phyloP scores from a whole-genome alignment of 176 grass and related monocot genomes.

The Avena eriantha region DNA sequence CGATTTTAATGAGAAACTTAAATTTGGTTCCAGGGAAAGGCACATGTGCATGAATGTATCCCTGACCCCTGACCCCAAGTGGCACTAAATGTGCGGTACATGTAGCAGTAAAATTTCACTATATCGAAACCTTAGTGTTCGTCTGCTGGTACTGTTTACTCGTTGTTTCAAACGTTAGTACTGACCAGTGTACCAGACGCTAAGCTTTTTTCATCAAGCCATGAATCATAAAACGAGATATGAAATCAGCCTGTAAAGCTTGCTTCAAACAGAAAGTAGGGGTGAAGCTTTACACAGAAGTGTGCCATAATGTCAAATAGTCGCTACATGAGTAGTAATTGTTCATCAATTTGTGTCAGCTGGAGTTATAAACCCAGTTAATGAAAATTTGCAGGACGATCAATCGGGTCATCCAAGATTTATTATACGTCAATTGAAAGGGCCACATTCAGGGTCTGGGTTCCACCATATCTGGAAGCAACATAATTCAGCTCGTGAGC shows the following conservation, averaged over 20 bases:
- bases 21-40: not conserved
- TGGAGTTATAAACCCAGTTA: not conserved
- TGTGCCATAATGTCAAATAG: not conserved
- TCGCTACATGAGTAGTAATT: conserved; percentile 7
- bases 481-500: not conserved
- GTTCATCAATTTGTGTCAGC: not conserved
- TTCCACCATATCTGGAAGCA: conserved; percentile 17
- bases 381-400: not conserved
- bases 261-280: not conserved
- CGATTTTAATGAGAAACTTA: not conserved
- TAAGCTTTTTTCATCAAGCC: not conserved
- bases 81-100: not conserved
- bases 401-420: not conserved
- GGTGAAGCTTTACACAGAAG: not conserved
- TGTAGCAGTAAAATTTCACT: not conserved
- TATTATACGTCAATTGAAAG: conserved; percentile 10
- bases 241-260: not conserved
- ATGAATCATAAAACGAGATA: not conserved
- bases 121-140: not conserved
- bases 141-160: conserved; percentile 20
- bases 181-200: conserved; percentile 1
- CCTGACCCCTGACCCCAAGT: not conserved
- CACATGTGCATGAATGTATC: conserved; percentile 18
- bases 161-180: not conserved
- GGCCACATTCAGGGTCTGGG: not conserved